Evolutionary conservation across 192 early-diverging fungal species (phyloP).

Genomic region (Coemansia biformis): DNA sequence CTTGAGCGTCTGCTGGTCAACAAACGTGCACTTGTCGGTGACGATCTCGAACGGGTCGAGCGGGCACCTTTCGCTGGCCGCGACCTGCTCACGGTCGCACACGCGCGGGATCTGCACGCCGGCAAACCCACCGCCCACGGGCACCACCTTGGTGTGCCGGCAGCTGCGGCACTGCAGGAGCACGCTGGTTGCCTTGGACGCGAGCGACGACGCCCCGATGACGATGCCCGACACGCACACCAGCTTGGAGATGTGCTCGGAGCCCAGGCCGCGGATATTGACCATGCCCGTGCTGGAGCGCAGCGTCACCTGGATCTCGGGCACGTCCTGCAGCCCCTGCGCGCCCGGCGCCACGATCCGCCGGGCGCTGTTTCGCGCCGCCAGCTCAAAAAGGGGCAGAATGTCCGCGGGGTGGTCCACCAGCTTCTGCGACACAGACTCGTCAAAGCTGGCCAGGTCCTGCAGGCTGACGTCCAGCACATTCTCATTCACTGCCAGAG

Average conservation of each 20-base stretch:
- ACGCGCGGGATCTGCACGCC: constrained; percentile 79
- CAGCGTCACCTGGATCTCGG: constrained; percentile 87
- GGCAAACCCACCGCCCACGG: constrained; percentile 78
- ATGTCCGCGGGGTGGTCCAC: constrained; percentile 73
- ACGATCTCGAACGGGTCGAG: constrained; percentile 92
- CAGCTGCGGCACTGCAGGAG: constrained; percentile 87
- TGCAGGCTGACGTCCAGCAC: constrained; percentile 84
- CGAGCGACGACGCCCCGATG: constrained; percentile 82
- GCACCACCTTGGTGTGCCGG: constrained; percentile 72
- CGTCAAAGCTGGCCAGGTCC: constrained; percentile 78
- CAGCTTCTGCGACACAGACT: constrained; percentile 74
- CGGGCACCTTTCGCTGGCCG: constrained; percentile 39
- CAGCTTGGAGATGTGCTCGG: constrained; percentile 79
- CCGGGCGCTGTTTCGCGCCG: constrained; percentile 71
- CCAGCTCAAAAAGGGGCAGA: constrained; percentile 86
- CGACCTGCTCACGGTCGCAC: constrained; percentile 64
- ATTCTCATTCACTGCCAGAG: constrained; percentile 68
- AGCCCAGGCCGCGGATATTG: constrained; percentile 86
- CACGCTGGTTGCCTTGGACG: constrained; percentile 83
- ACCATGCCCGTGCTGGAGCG: constrained; percentile 77
- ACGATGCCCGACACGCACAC: constrained; percentile 95
- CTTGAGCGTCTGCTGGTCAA: constrained; percentile 96
- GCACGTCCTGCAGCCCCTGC: constrained; percentile 55
- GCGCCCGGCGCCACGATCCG: constrained; percentile 60
- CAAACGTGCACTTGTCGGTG: constrained; percentile 92